Percentiles rank a stretch among this genome's conserved stretches.
Evolutionary conservation across 106 monocot species (phyloP).

Genomic region (Allium cepa): DNA sequence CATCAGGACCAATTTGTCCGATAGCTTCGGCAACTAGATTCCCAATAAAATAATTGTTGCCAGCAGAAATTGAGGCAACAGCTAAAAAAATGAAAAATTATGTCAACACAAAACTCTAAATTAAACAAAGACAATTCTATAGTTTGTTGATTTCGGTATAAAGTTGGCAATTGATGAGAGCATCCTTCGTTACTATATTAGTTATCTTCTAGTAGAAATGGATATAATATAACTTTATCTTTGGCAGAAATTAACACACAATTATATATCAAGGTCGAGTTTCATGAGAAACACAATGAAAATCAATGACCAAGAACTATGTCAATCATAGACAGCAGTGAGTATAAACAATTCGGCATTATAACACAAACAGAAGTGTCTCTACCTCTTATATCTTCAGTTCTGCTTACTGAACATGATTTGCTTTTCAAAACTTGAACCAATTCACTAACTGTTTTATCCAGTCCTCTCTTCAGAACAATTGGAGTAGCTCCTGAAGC

Average conservation of each 20-base stretch:
- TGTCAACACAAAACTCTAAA: background rate
- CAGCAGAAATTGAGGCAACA: conserved; percentile 74
- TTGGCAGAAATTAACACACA: no score
- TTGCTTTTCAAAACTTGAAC: conserved; percentile 52
- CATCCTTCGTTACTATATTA: no score
- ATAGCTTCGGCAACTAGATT: conserved; percentile 69
- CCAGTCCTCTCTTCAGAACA: conserved; percentile 86
- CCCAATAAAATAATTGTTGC: conserved; percentile 84
- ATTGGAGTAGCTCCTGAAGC: conserved; percentile 83
- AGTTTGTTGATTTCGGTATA: background rate
- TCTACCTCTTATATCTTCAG: conserved; percentile 71
- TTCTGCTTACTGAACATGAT: conserved; percentile 42
- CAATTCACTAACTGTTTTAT: conserved; percentile 64
- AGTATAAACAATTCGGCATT: no score
- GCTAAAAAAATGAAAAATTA: conserved; percentile 31
- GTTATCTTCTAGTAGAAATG: no score
- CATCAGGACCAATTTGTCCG: conserved; percentile 77
- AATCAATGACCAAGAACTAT: no score
- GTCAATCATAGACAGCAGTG: no score
- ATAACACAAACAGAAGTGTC: no score
- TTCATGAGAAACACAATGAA: no score
- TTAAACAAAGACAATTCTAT: background rate
- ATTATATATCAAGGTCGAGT: no score
- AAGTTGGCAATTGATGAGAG: no score
- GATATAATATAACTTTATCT: no score